A percentile compares a stretch with the other conserved stretches of the same genome.
Conservation (phyloP, 352 stramenopile species). For the Phytophthora agathidicida region DNA sequence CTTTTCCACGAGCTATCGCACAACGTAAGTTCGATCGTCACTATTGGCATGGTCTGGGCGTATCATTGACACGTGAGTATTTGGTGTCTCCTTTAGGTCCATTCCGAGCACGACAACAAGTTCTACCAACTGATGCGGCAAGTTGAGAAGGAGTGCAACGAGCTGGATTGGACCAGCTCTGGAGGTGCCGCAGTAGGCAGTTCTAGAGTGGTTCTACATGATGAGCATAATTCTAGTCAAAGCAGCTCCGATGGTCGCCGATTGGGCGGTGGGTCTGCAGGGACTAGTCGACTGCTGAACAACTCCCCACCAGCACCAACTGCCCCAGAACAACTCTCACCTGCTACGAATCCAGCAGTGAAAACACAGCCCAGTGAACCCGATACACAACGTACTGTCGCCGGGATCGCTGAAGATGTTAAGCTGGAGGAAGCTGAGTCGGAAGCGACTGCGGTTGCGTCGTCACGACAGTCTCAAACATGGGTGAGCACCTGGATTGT, state of each 20-base stretch:
- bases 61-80: no score
- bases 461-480: background rate
- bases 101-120: constrained; percentile 79
- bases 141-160: constrained; percentile 74
- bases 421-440: constrained; percentile 22
- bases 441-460: background rate
- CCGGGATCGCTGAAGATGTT: constrained; percentile 5
- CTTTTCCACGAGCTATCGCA: constrained; percentile 95
- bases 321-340: background rate
- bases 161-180: constrained; percentile 72
- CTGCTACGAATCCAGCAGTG: background rate
- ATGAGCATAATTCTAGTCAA: constrained; percentile 13
- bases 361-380: background rate
- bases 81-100: constrained; percentile 41
- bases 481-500: no score
- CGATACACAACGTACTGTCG: background rate
- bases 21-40: constrained; percentile 67
- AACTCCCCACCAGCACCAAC: background rate
- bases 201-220: constrained; percentile 6
- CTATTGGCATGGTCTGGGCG: background rate
- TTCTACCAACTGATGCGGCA: constrained; percentile 87
- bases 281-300: constrained; percentile 37
- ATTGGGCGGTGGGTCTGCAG: constrained; percentile 42
- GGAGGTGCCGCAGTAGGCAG: constrained; percentile 48
- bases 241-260: constrained; percentile 27